These are phyloP conservation scores for Pyrenopolyporus hunteri DNA, from an alignment of 495 filamentous ascomycete species.

Conservation along the genomic window DNA sequence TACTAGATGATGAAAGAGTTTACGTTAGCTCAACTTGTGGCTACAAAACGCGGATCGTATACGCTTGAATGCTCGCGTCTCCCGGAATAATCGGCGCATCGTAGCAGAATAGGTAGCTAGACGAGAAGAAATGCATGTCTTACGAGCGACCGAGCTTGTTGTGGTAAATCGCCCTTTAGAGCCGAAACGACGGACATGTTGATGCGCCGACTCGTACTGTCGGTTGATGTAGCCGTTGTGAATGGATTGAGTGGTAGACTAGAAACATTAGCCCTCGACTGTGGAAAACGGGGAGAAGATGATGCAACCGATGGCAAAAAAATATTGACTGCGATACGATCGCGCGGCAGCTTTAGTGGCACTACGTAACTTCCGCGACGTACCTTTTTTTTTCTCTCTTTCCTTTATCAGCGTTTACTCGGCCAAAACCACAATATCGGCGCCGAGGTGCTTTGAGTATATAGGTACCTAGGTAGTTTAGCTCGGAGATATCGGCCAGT, in stretches of 20 bases:
- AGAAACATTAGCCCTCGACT: neutral
- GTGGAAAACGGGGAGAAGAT: constrained; percentile 9
- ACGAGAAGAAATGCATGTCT: no score
- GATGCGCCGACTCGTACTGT: constrained; percentile 4
- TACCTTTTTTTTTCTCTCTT: constrained; percentile 19
- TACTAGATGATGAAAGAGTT: constrained; percentile 60
- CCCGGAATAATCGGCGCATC: neutral
- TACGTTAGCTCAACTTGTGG: constrained; percentile 1
- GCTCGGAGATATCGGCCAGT: constrained; percentile 26
- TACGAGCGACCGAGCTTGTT: constrained; percentile 76
- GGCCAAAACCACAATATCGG: constrained; percentile 33
- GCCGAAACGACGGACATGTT: constrained; percentile 56
- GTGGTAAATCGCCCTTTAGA: constrained; percentile 66
- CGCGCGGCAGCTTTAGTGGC: neutral
- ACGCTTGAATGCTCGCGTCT: neutral
- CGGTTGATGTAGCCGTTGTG: neutral
- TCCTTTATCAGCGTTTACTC: constrained; percentile 28
- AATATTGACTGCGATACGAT: constrained; percentile 25
- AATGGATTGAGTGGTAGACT: neutral
- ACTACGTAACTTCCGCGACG: no score
- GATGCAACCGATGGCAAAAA: constrained; percentile 39
- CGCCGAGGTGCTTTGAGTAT: constrained; percentile 37
- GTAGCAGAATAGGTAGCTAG: constrained; percentile 1
- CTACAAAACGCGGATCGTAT: neutral
- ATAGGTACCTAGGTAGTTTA: no score